A percentile compares a stretch with the other conserved stretches of the same genome.
These are phyloP conservation scores for Pythium inflatum DNA, from an alignment of 352 stramenopile species.

Conservation along the genomic window DNA sequence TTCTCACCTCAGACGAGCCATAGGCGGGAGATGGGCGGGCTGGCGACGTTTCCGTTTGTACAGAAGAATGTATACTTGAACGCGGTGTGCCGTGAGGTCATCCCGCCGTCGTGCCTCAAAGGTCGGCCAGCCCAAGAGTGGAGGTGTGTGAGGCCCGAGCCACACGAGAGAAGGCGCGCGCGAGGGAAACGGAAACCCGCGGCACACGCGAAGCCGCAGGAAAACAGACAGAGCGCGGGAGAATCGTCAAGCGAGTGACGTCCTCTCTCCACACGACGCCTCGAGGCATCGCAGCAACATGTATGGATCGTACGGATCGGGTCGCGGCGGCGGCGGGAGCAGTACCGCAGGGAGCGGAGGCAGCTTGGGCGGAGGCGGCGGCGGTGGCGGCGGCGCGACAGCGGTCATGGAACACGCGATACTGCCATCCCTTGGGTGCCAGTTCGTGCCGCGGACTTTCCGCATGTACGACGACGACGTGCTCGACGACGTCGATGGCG, in stretches of 20 bases:
- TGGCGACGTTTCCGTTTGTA: conserved; percentile 10
- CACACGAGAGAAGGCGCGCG: conserved; percentile 18
- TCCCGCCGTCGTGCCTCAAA: conserved; percentile 27
- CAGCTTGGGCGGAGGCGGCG: conserved; percentile 1
- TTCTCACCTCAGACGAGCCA: conserved; percentile 35
- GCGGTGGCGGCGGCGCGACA: conserved; percentile 18
- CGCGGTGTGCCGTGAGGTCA: conserved; percentile 14
- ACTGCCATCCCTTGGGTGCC: conserved; percentile 23
- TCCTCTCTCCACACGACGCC: neutral
- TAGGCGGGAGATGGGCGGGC: conserved; percentile 23
- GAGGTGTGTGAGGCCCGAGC: conserved; percentile 12
- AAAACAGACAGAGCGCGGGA: conserved; percentile 24
- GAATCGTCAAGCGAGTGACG: conserved; percentile 6
- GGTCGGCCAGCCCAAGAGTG: conserved; percentile 26
- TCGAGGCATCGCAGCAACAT: conserved; percentile 12
- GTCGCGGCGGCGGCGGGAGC: neutral
- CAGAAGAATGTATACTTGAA: neutral
- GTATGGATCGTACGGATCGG: conserved; percentile 27
- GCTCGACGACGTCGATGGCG: conserved; percentile 45
- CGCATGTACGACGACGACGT: conserved; percentile 57
- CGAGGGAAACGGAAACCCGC: conserved; percentile 28
- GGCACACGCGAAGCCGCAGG: conserved; percentile 20
- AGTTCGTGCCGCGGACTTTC: conserved; percentile 58
- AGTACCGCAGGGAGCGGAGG: neutral
- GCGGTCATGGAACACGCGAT: conserved; percentile 21